These are phyloP conservation scores for Tuber aestivum DNA, from an alignment of 495 filamentous ascomycete species.

Conservation along the genomic window DNA sequence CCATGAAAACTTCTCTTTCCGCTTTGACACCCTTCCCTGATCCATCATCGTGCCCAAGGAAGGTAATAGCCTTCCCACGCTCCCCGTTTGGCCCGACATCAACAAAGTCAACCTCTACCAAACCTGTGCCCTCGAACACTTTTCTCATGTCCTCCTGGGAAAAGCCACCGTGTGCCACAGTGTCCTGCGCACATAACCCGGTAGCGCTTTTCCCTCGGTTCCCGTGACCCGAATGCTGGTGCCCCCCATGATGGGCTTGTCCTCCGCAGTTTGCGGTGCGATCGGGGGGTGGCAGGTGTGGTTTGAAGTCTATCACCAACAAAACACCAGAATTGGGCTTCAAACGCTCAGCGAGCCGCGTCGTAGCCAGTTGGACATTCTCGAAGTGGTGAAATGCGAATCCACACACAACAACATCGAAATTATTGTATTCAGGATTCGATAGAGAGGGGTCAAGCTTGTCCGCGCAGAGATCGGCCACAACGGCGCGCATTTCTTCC, in stretches of 20 bases:
- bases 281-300: conserved; percentile 27
- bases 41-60: conserved; percentile 7
- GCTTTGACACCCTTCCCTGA: conserved; percentile 13
- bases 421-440: conserved; percentile 48
- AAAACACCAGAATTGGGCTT: conserved; percentile 51
- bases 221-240: conserved; percentile 7
- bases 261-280: conserved; percentile 37
- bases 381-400: conserved; percentile 60
- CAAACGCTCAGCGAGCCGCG: conserved; percentile 51
- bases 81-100: conserved; percentile 26
- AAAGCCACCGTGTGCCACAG: conserved; percentile 50
- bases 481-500: conserved; percentile 44
- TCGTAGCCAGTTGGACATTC: conserved; percentile 48
- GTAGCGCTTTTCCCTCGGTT: conserved; percentile 23
- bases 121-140: conserved; percentile 48
- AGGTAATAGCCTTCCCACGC: conserved; percentile 23
- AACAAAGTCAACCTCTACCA: conserved; percentile 43
- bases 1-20: conserved; percentile 31
- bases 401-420: conserved; percentile 55
- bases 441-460: conserved; percentile 48
- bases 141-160: conserved; percentile 46
- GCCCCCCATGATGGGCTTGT: conserved; percentile 5
- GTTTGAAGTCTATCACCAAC: conserved; percentile 54
- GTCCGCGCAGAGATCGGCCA: conserved; percentile 42
- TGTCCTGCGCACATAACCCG: conserved; percentile 31